These are phyloP conservation scores for Trametes versicolor DNA, from an alignment of 1,284 basidiomycete species.

Conservation along the genomic window DNA sequence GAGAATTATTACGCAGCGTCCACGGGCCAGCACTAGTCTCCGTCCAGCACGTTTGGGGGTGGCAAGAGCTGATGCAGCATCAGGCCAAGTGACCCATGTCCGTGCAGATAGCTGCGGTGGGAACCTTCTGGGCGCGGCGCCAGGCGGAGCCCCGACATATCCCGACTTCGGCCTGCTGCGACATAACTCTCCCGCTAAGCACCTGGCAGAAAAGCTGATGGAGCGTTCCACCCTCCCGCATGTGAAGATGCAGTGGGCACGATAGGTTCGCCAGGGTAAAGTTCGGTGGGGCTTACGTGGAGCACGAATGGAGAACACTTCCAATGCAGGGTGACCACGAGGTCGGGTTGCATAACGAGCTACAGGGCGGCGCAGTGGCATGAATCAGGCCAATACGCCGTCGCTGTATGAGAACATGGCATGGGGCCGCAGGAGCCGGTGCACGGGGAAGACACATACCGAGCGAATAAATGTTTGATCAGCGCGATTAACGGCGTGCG, in stretches of 20 bases:
- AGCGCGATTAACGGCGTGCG: conserved; percentile 20
- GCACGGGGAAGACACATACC: conserved; percentile 15
- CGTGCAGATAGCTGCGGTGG: background rate
- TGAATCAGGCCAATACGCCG: conserved; percentile 27
- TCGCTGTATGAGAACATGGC: conserved; percentile 19
- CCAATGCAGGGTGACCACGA: conserved; percentile 22
- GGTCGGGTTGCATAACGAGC: conserved; percentile 24
- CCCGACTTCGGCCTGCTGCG: background rate
- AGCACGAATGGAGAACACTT: conserved; percentile 11
- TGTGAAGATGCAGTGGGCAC: conserved; percentile 12
- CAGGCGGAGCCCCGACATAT: conserved; percentile 10
- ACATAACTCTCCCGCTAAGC: conserved; percentile 4
- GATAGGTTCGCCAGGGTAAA: conserved; percentile 10
- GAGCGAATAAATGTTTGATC: conserved; percentile 18
- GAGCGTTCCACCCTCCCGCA: conserved; percentile 2
- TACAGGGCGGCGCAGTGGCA: conserved; percentile 25
- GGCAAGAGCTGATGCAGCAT: background rate
- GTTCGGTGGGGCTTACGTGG: conserved; percentile 26
- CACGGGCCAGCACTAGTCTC: background rate
- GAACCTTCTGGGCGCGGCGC: conserved; percentile 1
- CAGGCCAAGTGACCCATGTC: background rate
- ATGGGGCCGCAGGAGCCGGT: conserved; percentile 1
- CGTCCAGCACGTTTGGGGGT: conserved; percentile 6
- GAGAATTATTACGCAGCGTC: background rate
- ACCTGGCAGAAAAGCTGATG: conserved; percentile 5